Evolutionary conservation across 352 stramenopile genomes (phyloP), one percentile per base, ranked within the genome.

Genomic region (Phytophthora rubi): DNA sequence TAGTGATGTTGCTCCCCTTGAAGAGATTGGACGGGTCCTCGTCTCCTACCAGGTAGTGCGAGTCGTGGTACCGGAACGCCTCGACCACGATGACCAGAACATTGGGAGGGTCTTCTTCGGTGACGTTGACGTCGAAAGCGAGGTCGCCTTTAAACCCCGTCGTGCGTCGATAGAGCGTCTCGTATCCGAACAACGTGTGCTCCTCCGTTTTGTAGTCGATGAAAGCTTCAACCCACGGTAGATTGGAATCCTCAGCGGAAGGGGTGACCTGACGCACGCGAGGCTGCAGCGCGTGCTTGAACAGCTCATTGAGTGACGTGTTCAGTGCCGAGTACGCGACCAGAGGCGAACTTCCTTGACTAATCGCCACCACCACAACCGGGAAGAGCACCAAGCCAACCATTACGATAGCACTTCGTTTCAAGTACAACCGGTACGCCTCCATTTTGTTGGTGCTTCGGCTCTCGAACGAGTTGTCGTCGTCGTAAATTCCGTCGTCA

Each of bases 1-100:
- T 61, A 0, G 71, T 77, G 60, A 56, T 33, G 39, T 66, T 66
- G 13, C 30, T 44, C 1, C 59, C 59, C 37, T 66, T 66, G 33
- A 59, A 66, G 10, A 87, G 23, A 55, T 85, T 81, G 6, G 68
- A 23, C 7, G 59, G 59, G 30, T 73, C 59, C 23, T 72, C 72
- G 30, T 86, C 76, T 1, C 64, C 76, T 0, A 80, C 71, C 2
- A 87, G 65, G 28, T 82, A 84, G 33, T 70, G 63, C 16, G 76
- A 87, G 59, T 87, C 79, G 42, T 71, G 69, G 49, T 73, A 77
- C 15, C 79, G 75, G 51, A 85, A 83, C 28, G 79, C 84, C 52
- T 87, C 79, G 37, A 87, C 66, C 9, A 60, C 70, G 45, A 87
- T 65, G n/a, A 87, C 59, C 2, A 87, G 33, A 7, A 85, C 79